A percentile compares a stretch with the other conserved stretches of the same genome.
Evolutionary conservation across 768 basidiomycete genomes (phyloP).

Genomic region (Russula ochroleuca): DNA sequence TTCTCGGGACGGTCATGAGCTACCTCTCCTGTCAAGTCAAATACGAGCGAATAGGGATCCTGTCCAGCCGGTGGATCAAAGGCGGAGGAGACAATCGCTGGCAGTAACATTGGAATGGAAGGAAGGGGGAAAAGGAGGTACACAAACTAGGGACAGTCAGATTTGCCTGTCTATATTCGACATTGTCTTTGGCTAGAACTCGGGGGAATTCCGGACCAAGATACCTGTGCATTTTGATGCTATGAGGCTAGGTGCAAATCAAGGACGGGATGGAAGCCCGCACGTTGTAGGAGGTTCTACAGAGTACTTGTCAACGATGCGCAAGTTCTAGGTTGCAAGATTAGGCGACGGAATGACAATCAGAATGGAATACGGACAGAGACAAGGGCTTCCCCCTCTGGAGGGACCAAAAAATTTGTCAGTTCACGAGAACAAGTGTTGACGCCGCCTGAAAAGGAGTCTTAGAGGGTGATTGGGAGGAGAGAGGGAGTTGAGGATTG

Average conservation of each 20-base stretch:
- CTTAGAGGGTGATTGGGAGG: slow-evolving; percentile 2
- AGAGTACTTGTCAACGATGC: slow-evolving; percentile 72
- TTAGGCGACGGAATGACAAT: slow-evolving; percentile 23
- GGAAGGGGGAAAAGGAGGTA: not conserved
- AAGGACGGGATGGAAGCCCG: slow-evolving; percentile 32
- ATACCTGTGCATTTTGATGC: slow-evolving; percentile 47
- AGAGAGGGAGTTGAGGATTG: slow-evolving; percentile 28
- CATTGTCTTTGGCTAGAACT: slow-evolving; percentile 58
- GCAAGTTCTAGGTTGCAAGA: slow-evolving; percentile 47
- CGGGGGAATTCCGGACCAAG: slow-evolving; percentile 71
- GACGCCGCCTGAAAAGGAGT: slow-evolving; percentile 55
- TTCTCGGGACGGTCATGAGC: slow-evolving; percentile 69
- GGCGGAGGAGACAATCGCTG: slow-evolving; percentile 61
- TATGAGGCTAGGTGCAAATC: slow-evolving; percentile 27
- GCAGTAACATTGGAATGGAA: slow-evolving; percentile 23
- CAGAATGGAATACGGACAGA: slow-evolving; percentile 47
- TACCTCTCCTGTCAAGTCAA: slow-evolving; percentile 82
- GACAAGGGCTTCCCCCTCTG: slow-evolving; percentile 63
- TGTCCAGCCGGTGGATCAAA: slow-evolving; percentile 72
- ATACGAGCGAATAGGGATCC: slow-evolving; percentile 71
- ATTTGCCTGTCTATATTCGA: slow-evolving; percentile 82
- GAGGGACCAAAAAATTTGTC: slow-evolving; percentile 61
- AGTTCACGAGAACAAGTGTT: slow-evolving; percentile 76
- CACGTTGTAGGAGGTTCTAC: slow-evolving; percentile 72
- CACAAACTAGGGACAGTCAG: slow-evolving; percentile 60